Conservation (phyloP, 768 basidiomycete species). For the Kwoniella europaea region DNA sequence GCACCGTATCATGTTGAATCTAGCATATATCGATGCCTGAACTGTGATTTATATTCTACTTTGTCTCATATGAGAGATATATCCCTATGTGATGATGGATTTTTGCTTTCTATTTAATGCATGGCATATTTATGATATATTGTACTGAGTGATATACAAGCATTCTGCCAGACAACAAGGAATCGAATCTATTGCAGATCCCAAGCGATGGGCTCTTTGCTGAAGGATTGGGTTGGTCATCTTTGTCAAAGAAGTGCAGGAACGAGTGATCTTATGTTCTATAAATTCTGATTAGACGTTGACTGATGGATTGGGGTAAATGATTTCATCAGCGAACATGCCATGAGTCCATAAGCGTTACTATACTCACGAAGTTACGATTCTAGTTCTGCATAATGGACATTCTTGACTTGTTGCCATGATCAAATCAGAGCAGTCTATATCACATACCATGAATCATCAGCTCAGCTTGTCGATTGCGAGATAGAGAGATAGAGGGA, state of each 20-base stretch:
- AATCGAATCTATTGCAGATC: not conserved
- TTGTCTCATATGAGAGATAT: no score
- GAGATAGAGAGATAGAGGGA: no score
- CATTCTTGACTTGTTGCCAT: conserved; percentile 76
- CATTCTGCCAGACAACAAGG: not conserved
- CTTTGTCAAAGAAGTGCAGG: not conserved
- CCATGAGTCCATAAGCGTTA: not conserved
- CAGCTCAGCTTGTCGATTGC: no score
- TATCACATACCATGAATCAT: no score
- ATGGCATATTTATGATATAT: conserved; percentile 3
- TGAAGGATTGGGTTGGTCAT: no score
- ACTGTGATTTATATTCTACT: no score
- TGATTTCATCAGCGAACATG: not conserved
- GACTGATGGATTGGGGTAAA: not conserved
- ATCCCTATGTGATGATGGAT: not conserved
- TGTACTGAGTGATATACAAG: not conserved
- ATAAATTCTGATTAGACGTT: conserved; percentile 31
- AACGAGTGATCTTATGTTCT: conserved; percentile 4
- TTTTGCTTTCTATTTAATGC: not conserved
- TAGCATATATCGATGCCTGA: not conserved
- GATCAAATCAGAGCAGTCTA: conserved; percentile 56
- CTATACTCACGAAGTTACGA: conserved; percentile 39
- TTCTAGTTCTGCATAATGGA: conserved; percentile 78
- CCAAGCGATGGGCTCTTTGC: no score
- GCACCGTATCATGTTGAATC: not conserved